These are phyloP conservation scores for Crithidia sp. DNA, from an alignment of 208 protist species.

Conservation along the genomic window DNA sequence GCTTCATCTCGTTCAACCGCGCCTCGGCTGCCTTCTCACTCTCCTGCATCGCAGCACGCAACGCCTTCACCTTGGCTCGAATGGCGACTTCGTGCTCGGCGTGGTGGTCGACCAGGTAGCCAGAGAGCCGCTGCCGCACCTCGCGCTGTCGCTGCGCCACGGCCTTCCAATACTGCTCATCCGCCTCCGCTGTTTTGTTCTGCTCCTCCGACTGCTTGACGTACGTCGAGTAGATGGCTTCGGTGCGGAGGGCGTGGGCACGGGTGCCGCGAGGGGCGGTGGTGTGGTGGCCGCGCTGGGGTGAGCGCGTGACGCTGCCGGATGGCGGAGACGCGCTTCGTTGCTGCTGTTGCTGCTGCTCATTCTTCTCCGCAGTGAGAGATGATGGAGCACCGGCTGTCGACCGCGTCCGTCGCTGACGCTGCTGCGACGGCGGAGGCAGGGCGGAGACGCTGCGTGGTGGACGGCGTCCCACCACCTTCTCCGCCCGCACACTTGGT, in stretches of 20 bases:
- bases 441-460: slow-evolving; percentile 15
- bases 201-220: slow-evolving; percentile 39
- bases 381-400: neutral
- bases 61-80: slow-evolving; percentile 53
- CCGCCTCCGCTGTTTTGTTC: slow-evolving; percentile 26
- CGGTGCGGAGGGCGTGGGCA: slow-evolving; percentile 77
- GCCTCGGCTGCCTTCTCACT: slow-evolving; percentile 50
- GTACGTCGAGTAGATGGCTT: slow-evolving; percentile 72
- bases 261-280: slow-evolving; percentile 64
- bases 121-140: slow-evolving; percentile 64
- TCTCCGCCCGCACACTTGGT: slow-evolving; percentile 25
- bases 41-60: slow-evolving; percentile 58
- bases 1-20: slow-evolving; percentile 70
- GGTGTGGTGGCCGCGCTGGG: neutral
- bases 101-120: slow-evolving; percentile 59
- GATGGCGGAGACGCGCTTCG: neutral
- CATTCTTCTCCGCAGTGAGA: neutral
- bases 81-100: slow-evolving; percentile 62
- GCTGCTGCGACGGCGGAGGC: neutral
- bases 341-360: neutral
- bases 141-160: slow-evolving; percentile 46
- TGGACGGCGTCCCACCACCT: slow-evolving; percentile 23
- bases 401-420: neutral
- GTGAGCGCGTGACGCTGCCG: neutral
- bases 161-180: slow-evolving; percentile 34